Evolutionary conservation across 495 filamentous ascomycete genomes (phyloP), one percentile per base, ranked within the genome.

Genomic region (Parathielavia appendiculata): DNA sequence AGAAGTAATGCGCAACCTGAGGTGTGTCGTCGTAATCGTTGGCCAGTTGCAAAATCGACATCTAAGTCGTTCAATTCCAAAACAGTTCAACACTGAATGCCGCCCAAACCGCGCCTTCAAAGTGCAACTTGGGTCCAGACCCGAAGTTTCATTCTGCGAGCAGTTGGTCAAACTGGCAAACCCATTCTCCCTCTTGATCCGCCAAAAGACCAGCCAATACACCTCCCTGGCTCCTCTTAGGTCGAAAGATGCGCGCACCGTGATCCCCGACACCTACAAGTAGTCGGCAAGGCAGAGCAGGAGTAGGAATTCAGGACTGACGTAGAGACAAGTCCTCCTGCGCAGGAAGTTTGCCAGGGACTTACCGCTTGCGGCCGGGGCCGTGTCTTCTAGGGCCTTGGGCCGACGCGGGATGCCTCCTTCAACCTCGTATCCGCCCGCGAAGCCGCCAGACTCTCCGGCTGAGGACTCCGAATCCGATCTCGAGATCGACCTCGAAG

Each of bases 401-500:
- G 49, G 59, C 73, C 73, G 60, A 74, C 71, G 70, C 76, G 75
- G 76, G 68, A 81, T 82, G 79, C 78, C 80, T 71, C 69, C 70
- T 62, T 67, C 73, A 71, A 75, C 73, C 56, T 73, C 78, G 54
- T 73, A 80, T 63, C 75, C 71, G 54, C 76, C 71, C 43, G 69
- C 74, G 59, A 69, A 76, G 69, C 73, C 74, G 65, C 79, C 80
- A 67, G 76, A 80, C 66, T 80, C 77, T 35, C 74, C 73, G 49
- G 61, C 69, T 56, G 74, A 81, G 66, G 77, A 80, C 51, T 81
- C 81, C 50, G 81, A 86, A 59, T 83, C 83, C 51, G 88, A 89
- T 64, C 78, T 88, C 54, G 86, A 91, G 59, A 75, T 90, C 50
- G 85, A 91, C 58, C 79, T 78, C 48, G 69, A 90, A 63, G 88